Evolutionary conservation across 1,139 yeast genomes (phyloP).

Genomic region (Tardiomyces digboiensis): DNA sequence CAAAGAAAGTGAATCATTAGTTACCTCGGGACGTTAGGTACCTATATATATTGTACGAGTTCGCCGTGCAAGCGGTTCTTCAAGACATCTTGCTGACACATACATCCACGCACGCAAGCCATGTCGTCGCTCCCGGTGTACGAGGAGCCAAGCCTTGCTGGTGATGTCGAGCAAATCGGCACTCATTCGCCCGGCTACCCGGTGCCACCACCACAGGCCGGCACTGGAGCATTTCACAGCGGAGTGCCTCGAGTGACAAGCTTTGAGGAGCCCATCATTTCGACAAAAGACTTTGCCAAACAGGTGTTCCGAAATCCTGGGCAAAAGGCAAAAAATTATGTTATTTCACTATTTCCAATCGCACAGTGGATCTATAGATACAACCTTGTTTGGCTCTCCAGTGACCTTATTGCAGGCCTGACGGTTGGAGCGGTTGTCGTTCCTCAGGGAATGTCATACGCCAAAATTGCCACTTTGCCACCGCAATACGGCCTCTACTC

Average conservation of each 20-base stretch:
- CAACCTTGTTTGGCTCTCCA: slow-evolving; percentile 66
- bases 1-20: too few species aligned
- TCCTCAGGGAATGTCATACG: slow-evolving; percentile 96
- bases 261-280: slow-evolving; percentile 35
- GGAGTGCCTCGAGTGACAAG: not conserved
- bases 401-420: slow-evolving; percentile 85
- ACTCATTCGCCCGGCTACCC: too few species aligned
- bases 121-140: too few species aligned
- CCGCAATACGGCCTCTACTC: slow-evolving; percentile 88
- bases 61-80: too few species aligned
- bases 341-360: slow-evolving; percentile 67
- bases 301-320: slow-evolving; percentile 35
- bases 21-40: too few species aligned
- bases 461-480: slow-evolving; percentile 71
- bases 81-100: too few species aligned
- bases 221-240: not conserved
- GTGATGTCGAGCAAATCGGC: too few species aligned
- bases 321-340: slow-evolving; percentile 34
- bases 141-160: too few species aligned
- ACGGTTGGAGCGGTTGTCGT: slow-evolving; percentile 91
- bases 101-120: too few species aligned
- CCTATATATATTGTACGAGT: too few species aligned
- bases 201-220: not conserved
- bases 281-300: slow-evolving; percentile 38
- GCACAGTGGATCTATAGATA: slow-evolving; percentile 76